Conservation (phyloP, 2,329 filamentous ascomycete genomes). For the Septoria petroselini region DNA sequence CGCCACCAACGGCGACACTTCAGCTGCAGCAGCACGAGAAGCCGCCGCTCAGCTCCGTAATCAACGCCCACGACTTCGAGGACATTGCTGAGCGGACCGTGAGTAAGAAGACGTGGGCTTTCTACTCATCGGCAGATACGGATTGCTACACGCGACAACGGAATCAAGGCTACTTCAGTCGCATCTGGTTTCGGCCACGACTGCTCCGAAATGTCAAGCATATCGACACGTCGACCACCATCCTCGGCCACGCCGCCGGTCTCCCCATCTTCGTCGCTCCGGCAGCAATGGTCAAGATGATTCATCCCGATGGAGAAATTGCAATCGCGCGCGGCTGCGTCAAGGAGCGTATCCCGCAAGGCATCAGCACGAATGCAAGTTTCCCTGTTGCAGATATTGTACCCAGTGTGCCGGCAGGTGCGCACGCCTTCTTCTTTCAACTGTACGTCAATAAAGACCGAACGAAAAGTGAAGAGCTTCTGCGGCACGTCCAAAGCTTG, state of each 20-base stretch:
- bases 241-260: slow-evolving; percentile 35
- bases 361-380: slow-evolving; percentile 36
- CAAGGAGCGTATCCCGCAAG: slow-evolving; percentile 32
- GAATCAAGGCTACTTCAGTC: slow-evolving; percentile 45
- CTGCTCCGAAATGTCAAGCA: slow-evolving; percentile 43
- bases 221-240: slow-evolving; percentile 37
- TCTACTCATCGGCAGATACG: slow-evolving; percentile 52
- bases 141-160: slow-evolving; percentile 48
- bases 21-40: slow-evolving; percentile 39
- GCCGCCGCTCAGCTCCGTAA: slow-evolving; percentile 47
- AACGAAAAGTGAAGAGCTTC: slow-evolving; percentile 49
- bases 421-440: slow-evolving; percentile 54
- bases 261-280: slow-evolving; percentile 42
- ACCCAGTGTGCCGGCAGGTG: slow-evolving; percentile 22
- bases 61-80: slow-evolving; percentile 50
- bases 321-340: slow-evolving; percentile 36
- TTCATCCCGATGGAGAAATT: slow-evolving; percentile 41
- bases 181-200: slow-evolving; percentile 50
- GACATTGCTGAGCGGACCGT: slow-evolving; percentile 40
- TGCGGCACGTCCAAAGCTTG: slow-evolving; percentile 47
- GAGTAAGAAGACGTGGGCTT: slow-evolving; percentile 44
- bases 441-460: slow-evolving; percentile 61
- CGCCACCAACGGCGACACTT: slow-evolving; percentile 32
- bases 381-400: slow-evolving; percentile 37
- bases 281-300: slow-evolving; percentile 39